These are phyloP conservation scores for Allomyces javanicus DNA, from an alignment of 192 early-diverging fungal species.

Conservation along the genomic window DNA sequence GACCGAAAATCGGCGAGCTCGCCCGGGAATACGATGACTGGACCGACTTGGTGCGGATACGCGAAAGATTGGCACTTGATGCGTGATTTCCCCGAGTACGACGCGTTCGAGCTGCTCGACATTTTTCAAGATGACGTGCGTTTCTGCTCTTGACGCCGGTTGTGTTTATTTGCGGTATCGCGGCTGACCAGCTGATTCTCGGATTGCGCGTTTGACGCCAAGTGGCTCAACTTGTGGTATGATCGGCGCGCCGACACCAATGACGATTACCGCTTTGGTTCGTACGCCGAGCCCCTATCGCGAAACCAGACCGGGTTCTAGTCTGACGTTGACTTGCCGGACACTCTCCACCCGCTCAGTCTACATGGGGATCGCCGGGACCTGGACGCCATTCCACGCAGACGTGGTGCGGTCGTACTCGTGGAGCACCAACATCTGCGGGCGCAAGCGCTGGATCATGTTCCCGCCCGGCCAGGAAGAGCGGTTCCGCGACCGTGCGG, in stretches of 20 bases:
- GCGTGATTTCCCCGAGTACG: conserved; percentile 15
- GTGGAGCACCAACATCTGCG: conserved; percentile 57
- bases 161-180: not conserved
- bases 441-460: conserved; percentile 46
- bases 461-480: conserved; percentile 42
- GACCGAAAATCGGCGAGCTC: not conserved
- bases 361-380: conserved; percentile 48
- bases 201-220: conserved; percentile 14
- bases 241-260: conserved; percentile 11
- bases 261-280: conserved; percentile 46
- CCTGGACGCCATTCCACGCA: conserved; percentile 54
- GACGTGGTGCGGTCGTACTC: conserved; percentile 52
- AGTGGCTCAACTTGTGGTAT: conserved; percentile 54
- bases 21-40: too few relatives aligned
- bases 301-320: not conserved
- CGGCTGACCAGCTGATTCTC: not conserved
- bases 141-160: not conserved
- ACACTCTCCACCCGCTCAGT: conserved; percentile 5
- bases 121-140: conserved; percentile 20
- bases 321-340: not conserved
- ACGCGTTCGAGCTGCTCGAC: conserved; percentile 20
- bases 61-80: conserved; percentile 58
- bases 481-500: conserved; percentile 28
- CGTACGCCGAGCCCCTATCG: not conserved
- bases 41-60: conserved; percentile 12